Conservation (phyloP, 805 yeast species). For the Ogataea ramenticola region DNA sequence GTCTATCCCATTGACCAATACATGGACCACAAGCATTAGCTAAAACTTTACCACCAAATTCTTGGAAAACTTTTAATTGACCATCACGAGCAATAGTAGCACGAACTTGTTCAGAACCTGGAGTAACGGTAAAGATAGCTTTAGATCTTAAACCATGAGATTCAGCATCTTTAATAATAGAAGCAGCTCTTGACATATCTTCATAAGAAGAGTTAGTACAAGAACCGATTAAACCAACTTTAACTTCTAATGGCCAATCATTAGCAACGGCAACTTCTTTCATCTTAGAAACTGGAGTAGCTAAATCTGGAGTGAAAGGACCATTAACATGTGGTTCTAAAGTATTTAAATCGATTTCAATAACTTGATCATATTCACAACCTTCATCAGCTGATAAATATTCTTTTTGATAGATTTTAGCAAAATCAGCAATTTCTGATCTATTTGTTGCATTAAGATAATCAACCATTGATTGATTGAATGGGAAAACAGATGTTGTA, state of each 20-base stretch:
- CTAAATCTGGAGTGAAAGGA: slow-evolving; percentile 96
- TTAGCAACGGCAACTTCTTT: slow-evolving; percentile 62
- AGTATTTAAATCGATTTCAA: slow-evolving; percentile 80
- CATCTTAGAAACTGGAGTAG: slow-evolving; percentile 85
- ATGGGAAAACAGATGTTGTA: slow-evolving; percentile 96
- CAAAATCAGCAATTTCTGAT: slow-evolving; percentile 74
- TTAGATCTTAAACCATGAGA: slow-evolving; percentile 82
- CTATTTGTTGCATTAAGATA: slow-evolving; percentile 83
- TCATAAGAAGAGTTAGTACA: slow-evolving; percentile 98
- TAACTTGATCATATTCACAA: slow-evolving; percentile 85
- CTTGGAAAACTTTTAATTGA: slow-evolving; percentile 67
- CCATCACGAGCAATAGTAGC: slow-evolving; percentile 98
- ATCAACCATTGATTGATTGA: slow-evolving; percentile 40
- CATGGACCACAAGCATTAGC: slow-evolving; percentile 99
- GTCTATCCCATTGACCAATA: slow-evolving; percentile 99
- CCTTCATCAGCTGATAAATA: slow-evolving; percentile 77
- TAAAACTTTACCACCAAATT: slow-evolving; percentile 84
- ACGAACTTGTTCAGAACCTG: slow-evolving; percentile 97
- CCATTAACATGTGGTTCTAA: slow-evolving; percentile 96
- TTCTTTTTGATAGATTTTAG: slow-evolving; percentile 37
- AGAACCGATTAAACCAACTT: slow-evolving; percentile 95
- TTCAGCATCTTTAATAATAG: slow-evolving; percentile 82
- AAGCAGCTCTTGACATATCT: slow-evolving; percentile 95
- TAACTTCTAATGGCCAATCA: slow-evolving; percentile 80
- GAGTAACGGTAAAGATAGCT: slow-evolving; percentile 90